Evolutionary conservation across 371 early-diverging fungal genomes (phyloP), one percentile per base, ranked within the genome.

Genomic region (Rhizopus arrhizus): DNA sequence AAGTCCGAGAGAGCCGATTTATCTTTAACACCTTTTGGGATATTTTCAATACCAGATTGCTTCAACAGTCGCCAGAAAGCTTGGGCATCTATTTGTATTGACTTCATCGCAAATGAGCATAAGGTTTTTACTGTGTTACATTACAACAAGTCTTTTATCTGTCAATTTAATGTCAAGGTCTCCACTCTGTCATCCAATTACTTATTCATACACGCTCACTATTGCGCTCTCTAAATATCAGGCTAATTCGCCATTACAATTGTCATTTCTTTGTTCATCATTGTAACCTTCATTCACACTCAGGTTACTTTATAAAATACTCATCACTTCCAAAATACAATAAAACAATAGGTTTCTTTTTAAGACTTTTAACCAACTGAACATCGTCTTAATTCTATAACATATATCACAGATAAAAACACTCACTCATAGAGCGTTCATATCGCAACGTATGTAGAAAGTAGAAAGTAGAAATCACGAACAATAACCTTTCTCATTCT

Each of bases 391-490:
- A 45, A 45, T 15, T 45, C 2, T 45, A 13, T 15, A 45, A 15
- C 46, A 45, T 45, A 45, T 45, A 15, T 45, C 46, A 43, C n/a
- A 38, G 38, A 38, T 38, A 38, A 38, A 54, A 42, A 41, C 42
- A 54, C 42, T 54, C 43, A 41, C 40, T 54, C 31, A 54, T 54
- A n/a, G n/a, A 40, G 38, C 38, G 38, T 38, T 38, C 54, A 42
- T 31, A 28, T 54, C 54, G 42, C 54, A 54, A 31, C 42, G 42
- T 54, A 42, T 42, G 42, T 42, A 54, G 42, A 54, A 54, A 54
- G 40, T 53, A 38, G 22, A 53, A 53, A 36, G 42, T 29, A 54
- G 54, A n/a, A n/a, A n/a, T n/a, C n/a, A n/a, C n/a, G n/a, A n/a
- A n/a, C n/a, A n/a, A n/a, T n/a, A n/a, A n/a, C n/a, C n/a, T n/a